Conservation (phyloP, 768 basidiomycete genomes). For the Tricholoma terreum region DNA sequence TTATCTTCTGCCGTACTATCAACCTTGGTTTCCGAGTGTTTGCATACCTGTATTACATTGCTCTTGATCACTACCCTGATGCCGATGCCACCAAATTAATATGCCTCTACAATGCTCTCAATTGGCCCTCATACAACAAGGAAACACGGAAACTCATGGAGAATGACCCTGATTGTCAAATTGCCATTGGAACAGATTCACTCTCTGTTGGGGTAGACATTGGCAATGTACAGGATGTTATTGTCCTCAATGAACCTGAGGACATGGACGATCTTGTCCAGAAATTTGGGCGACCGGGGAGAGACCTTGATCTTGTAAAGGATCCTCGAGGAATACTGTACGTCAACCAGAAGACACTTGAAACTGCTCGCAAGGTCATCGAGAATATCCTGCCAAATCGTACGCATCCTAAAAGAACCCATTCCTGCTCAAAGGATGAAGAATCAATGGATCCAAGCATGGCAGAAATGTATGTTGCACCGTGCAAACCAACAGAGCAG, state of each 20-base stretch:
- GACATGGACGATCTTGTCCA: slow-evolving; percentile 14
- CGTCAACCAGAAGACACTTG: background rate
- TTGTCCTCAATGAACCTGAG: slow-evolving; percentile 8
- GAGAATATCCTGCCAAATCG: background rate
- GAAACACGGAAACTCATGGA: background rate
- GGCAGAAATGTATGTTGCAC: background rate
- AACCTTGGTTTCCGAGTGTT: background rate
- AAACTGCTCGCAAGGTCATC: background rate
- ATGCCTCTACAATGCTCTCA: slow-evolving; percentile 10
- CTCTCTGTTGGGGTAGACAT: slow-evolving; percentile 13
- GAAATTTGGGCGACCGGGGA: slow-evolving; percentile 16
- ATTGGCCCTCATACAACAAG: background rate
- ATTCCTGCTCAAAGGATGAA: background rate
- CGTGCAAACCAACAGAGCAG: background rate
- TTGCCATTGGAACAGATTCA: slow-evolving; percentile 14
- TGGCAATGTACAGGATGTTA: slow-evolving; percentile 2
- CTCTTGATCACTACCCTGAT: background rate
- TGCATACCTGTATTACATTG: background rate
- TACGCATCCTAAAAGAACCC: background rate
- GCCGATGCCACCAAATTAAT: slow-evolving; percentile 2
- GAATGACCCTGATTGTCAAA: background rate
- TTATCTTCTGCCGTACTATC: background rate
- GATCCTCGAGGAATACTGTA: slow-evolving; percentile 15
- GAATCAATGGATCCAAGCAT: background rate
- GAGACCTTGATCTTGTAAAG: background rate